Evolutionary conservation across 306 rosid genomes (phyloP), one percentile per base, ranked within the genome.

Genomic region (Sophora flavescens): DNA sequence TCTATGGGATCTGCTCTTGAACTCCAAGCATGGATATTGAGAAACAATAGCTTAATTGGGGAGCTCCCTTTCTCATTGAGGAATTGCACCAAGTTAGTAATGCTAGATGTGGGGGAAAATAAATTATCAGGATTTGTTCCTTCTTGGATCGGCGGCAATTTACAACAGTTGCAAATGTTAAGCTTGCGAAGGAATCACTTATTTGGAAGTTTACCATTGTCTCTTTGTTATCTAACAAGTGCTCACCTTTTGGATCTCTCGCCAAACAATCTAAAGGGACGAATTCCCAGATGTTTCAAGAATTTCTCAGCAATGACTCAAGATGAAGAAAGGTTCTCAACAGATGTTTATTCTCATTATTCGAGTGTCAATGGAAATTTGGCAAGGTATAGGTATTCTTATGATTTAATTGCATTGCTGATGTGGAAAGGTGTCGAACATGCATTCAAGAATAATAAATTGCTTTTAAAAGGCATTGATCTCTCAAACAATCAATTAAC

Each of bases 401-500:
- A 41, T 10, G 9, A 33, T 2, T 42, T 67, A 8, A 38, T 0
- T 16, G 42, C 42, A 53, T 4, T 14, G 3, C 4, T 81, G 15
- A 81, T 7, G 28, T 76, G 78, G 81, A 81, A 81, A 69, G 85
- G 78, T 41, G 28, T 3, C 2, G 16, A 68, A 4, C 16, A 4
- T 3, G 0, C 0, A 6, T 75, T 75, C 52, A 1, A 2, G 12
- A 9, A 39, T 5, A 7, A 0, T 0, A 4, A 0, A 0, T 17
- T 36, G 0, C 0, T 16, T 3, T 39, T 72, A 14, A 66, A 53
- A 36, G 3, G 68, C 28, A 66, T 77, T 42, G 81, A 76, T 36
- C 45, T 81, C 38, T 81, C 84, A 15, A 74, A 72, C 63, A 81
- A 75, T 52, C 65, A 51, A 0, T 16, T 81, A 0, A 48, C 47